A percentile compares a stretch with the other conserved stretches of the same genome.
Evolutionary conservation across 768 basidiomycete genomes (phyloP).

Genomic region (Mycena epipterygia): DNA sequence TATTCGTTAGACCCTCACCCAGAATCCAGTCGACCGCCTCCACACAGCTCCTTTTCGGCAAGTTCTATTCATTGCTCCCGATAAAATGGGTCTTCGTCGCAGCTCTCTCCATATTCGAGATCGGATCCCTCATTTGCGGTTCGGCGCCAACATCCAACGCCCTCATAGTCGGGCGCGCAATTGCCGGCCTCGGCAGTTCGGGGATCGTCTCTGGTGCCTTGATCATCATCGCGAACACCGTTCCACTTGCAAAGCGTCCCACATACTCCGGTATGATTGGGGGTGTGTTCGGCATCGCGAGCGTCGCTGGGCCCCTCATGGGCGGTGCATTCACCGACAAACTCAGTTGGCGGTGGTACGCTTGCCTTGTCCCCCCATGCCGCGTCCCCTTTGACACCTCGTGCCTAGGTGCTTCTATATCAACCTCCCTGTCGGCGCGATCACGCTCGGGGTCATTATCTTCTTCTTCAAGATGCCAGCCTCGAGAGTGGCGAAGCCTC

Average conservation of each 20-base stretch:
- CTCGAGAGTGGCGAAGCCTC: neutral
- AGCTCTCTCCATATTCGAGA: slow-evolving; percentile 54
- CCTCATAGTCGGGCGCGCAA: slow-evolving; percentile 58
- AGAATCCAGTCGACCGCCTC: neutral
- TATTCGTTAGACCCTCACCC: neutral
- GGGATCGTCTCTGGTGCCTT: slow-evolving; percentile 44
- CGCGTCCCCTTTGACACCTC: neutral
- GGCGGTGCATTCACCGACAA: slow-evolving; percentile 48
- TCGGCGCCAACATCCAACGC: slow-evolving; percentile 43
- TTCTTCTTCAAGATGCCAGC: slow-evolving; percentile 37
- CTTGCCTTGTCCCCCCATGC: neutral
- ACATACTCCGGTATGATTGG: slow-evolving; percentile 55
- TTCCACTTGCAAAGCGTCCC: slow-evolving; percentile 46
- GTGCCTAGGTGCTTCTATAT: slow-evolving; percentile 49
- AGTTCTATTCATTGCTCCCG: slow-evolving; percentile 39
- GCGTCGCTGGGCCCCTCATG: slow-evolving; percentile 45
- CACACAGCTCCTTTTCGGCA: slow-evolving; percentile 30
- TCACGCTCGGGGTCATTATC: slow-evolving; percentile 29
- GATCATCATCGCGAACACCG: slow-evolving; percentile 44
- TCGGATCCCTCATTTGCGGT: slow-evolving; percentile 60
- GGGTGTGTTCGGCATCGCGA: slow-evolving; percentile 41
- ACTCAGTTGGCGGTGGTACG: slow-evolving; percentile 54
- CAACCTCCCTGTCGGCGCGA: slow-evolving; percentile 40
- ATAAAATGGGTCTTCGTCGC: slow-evolving; percentile 31
- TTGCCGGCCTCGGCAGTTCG: slow-evolving; percentile 60